These are phyloP conservation scores for Neonectria hederae DNA, from an alignment of 2,329 filamentous ascomycete genomes.

Conservation along the genomic window DNA sequence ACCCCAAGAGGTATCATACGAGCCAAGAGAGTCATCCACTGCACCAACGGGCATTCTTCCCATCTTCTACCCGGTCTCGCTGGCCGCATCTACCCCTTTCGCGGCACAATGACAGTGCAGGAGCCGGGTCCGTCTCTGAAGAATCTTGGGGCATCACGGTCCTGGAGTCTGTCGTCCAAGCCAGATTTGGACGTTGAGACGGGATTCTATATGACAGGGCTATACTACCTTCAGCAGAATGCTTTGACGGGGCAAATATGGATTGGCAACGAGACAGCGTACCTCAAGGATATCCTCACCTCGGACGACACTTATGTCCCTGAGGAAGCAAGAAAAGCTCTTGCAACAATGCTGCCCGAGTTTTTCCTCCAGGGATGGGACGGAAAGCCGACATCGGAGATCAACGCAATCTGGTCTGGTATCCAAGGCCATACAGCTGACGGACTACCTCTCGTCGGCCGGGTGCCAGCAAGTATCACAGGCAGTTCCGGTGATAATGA, in stretches of 20 bases:
- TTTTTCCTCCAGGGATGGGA: conserved; percentile 49
- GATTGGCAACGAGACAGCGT: conserved; percentile 59
- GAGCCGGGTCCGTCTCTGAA: conserved; percentile 47
- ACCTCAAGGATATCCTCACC: conserved; percentile 51
- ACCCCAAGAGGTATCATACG: conserved; percentile 57
- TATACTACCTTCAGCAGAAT: conserved; percentile 41
- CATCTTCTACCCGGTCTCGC: conserved; percentile 60
- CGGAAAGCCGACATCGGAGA: conserved; percentile 29
- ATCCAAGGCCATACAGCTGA: conserved; percentile 57
- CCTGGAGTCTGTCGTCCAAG: conserved; percentile 58
- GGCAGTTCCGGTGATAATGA: conserved; percentile 34
- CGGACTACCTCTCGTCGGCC: conserved; percentile 57
- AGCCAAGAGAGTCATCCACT: conserved; percentile 62
- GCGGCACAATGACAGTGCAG: conserved; percentile 61
- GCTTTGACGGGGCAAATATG: conserved; percentile 54
- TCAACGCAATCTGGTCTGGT: conserved; percentile 58
- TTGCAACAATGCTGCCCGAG: conserved; percentile 50
- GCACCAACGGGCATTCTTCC: conserved; percentile 62
- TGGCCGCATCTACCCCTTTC: conserved; percentile 53
- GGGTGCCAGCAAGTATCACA: conserved; percentile 46
- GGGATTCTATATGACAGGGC: conserved; percentile 46
- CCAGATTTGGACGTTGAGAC: conserved; percentile 57
- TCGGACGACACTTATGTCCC: conserved; percentile 55
- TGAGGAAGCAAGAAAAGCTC: conserved; percentile 44
- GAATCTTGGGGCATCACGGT: conserved; percentile 43